Base-by-base conservation (phyloP, 1,284 basidiomycete genomes). In the Termitomyces sp. region DNA sequence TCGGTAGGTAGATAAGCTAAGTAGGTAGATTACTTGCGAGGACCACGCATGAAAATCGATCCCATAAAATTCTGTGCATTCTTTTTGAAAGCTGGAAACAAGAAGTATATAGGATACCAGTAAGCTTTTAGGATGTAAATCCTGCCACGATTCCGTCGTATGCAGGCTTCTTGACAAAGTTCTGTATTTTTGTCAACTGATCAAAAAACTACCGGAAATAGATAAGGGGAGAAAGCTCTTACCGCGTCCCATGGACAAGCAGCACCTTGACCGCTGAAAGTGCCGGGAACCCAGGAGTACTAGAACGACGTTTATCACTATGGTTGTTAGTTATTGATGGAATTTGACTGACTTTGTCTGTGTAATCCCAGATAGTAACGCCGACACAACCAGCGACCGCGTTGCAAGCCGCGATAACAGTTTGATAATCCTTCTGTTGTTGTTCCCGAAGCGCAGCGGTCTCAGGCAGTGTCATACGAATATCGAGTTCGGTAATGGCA, bases 401-500 rank as follows among this genome's bases (percentile, higher is more conserved):
- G 42, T 75, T 73, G 65, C 83, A 85, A 13, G 81, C 79, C 5
- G 68, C 60, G 49, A 83, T 70, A 53, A 83, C 81, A 24, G 71
- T 77, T 57, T 75, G 66, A 58, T 83, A 85, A 64, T 84, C 82
- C 45, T 67, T 68, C 65, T 77, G 68, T 62, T 84, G 82, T 60
- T 83, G 80, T 15, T 67, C 72, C 50, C 80, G 69, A 17, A 75
- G 65, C 7, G 71, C 76, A 12, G 67, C 62, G 7, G 77, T 80
- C n/a, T 69, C 71, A 10, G 81, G 81, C 10, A 81, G 68, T 10
- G 74, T 74, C 77, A 82, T 81, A 46, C 80, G 73, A 59, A 83
- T 78, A 62, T 84, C 82, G 48, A 84, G 71, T 64, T 83, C 82
- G 5, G 81, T 83, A 55, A 83, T 73, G 15, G 81, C 80, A 17